phyloP scores from a whole-genome alignment of 2,329 filamentous ascomycete genomes.

The Penicillium sp. region DNA sequence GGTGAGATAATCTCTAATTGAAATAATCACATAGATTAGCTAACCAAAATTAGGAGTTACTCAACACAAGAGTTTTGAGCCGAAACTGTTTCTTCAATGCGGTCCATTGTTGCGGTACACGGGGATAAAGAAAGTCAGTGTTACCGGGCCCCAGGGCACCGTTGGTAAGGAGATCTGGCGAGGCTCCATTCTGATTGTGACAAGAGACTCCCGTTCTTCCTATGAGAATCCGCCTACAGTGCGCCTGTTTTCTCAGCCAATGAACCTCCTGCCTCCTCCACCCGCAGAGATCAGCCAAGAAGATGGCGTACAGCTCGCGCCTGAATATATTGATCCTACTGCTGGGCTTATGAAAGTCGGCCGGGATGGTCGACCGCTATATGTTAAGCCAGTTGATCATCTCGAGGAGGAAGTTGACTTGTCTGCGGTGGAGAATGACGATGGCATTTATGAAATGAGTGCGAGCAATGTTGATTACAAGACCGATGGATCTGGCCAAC shows the following conservation, averaged over 20 bases:
- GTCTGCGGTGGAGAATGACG: conserved; percentile 74
- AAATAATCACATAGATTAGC: not conserved
- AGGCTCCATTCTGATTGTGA: conserved; percentile 94
- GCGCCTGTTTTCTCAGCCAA: conserved; percentile 81
- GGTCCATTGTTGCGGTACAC: conserved; percentile 88
- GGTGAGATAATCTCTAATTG: conserved; percentile 18
- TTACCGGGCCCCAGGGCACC: conserved; percentile 33
- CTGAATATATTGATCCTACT: conserved; percentile 83
- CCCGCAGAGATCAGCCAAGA: conserved; percentile 67
- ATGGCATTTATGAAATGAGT: conserved; percentile 75
- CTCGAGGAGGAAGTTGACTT: conserved; percentile 75
- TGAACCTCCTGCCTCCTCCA: conserved; percentile 76
- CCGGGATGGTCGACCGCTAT: conserved; percentile 79
- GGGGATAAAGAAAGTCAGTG: conserved; percentile 65
- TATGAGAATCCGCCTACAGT: conserved; percentile 77
- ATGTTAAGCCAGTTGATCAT: conserved; percentile 85
- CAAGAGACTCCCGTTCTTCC: conserved; percentile 76
- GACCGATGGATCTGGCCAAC: conserved; percentile 38
- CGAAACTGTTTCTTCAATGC: conserved; percentile 80
- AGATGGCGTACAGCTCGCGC: conserved; percentile 59
- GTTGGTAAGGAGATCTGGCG: conserved; percentile 80
- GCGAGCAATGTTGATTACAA: conserved; percentile 46
- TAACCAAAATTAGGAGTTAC: conserved; percentile 43
- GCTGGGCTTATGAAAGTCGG: conserved; percentile 84
- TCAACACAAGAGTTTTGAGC: conserved; percentile 69